Conservation (phyloP, 2,329 filamentous ascomycete species). For the Fusarium sp. region DNA sequence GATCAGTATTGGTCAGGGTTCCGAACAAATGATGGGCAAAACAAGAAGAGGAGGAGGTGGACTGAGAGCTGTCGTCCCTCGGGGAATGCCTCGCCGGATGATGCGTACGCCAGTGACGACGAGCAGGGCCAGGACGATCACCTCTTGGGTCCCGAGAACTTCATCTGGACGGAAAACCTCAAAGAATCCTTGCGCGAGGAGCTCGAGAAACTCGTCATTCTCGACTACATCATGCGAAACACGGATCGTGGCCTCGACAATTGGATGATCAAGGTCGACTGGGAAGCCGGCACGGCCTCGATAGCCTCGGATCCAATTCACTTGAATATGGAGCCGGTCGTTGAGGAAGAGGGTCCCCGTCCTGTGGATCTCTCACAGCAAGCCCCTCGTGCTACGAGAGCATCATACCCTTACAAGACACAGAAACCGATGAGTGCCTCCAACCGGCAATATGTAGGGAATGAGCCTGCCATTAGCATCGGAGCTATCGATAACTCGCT, state of each 20-base stretch:
- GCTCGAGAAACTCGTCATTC: slow-evolving; percentile 94
- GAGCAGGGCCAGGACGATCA: slow-evolving; percentile 65
- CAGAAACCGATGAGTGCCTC: slow-evolving; percentile 88
- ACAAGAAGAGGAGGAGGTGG: slow-evolving; percentile 73
- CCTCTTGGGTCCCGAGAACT: slow-evolving; percentile 66
- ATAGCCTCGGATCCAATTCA: slow-evolving; percentile 85
- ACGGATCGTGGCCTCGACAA: slow-evolving; percentile 97
- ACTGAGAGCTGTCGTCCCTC: slow-evolving; percentile 83
- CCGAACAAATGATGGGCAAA: slow-evolving; percentile 74
- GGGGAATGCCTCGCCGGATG: slow-evolving; percentile 63
- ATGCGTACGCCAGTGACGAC: slow-evolving; percentile 74
- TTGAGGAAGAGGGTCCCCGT: slow-evolving; percentile 64
- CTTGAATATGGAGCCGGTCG: slow-evolving; percentile 69
- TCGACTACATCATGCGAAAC: slow-evolving; percentile 99
- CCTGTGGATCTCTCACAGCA: slow-evolving; percentile 68
- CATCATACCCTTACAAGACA: slow-evolving; percentile 76
- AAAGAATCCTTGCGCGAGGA: slow-evolving; percentile 96
- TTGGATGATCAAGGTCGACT: slow-evolving; percentile 99
- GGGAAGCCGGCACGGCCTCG: slow-evolving; percentile 82
- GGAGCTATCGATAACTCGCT: slow-evolving; percentile 98
- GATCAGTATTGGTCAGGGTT: slow-evolving; percentile 84
- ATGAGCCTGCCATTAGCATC: slow-evolving; percentile 74
- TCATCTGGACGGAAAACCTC: slow-evolving; percentile 87
- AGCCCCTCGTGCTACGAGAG: slow-evolving; percentile 54
- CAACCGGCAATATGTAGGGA: slow-evolving; percentile 59